Base-by-base conservation (phyloP, 805 yeast genomes). In the Dipodascus albidus region DNA sequence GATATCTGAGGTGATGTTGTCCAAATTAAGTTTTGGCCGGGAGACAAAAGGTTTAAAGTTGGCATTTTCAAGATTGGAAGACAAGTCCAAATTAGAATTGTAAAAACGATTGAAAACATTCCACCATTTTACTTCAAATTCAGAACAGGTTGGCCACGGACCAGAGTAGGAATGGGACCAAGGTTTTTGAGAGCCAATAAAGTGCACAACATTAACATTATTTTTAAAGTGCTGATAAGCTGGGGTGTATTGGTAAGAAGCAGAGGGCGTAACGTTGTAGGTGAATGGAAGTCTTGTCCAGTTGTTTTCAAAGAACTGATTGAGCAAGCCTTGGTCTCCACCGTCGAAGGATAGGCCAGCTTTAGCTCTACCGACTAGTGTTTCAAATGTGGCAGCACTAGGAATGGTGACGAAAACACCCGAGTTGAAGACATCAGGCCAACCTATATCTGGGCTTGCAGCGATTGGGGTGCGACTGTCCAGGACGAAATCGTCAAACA, bases 281-380 rank as follows among this genome's bases (percentile, higher is more conserved):
- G 79, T 60, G 61, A 90, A 91, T 1, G 97, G 90, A 50, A 93
- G 69, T 49, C 79, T 75, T 31, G 73, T 67, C 96, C 97, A 90
- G 52, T 68, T 66, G 1, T 64, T 60, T 14, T 55, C 59, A 64
- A 86, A 87, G 62, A 77, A 83, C 62, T 85, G 86, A 67, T 89
- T 89, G 57, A 89, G 72, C 38, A 89, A 72, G 11, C 97, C 97
- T 67, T 89, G 97, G 68, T 89, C 97, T 1, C 95, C 91, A 47
- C 96, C 96, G 67, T 89, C 97, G 60, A 87, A 86, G 1, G 81
- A 71, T 2, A 48, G 52, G 70, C 71, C 56, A n/a, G 52, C 31
- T 51, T 58, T 54, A 20, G 68, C 60, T 2, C 62, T 57, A 1
- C 57, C 50, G 23, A 65, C 55, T 50, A 88, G 71, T 31, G 70